phyloP scores from a whole-genome alignment of 2,329 filamentous ascomycete genomes.

The Neofusicoccum parvum region DNA sequence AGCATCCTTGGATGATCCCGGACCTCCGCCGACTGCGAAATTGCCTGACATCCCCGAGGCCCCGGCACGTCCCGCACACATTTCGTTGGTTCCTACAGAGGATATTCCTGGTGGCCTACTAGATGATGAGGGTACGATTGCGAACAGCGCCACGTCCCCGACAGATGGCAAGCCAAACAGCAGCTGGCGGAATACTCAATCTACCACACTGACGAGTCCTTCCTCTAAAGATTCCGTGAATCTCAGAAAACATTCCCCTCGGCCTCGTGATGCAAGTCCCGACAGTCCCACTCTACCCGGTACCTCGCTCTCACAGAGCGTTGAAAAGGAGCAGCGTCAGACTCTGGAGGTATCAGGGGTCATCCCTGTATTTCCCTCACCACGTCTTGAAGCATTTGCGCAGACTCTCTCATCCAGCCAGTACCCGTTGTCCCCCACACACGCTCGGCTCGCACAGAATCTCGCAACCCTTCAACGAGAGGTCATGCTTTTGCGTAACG shows the following conservation, averaged over 20 bases:
- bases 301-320: constrained; percentile 36
- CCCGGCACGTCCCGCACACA: not conserved
- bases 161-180: constrained; percentile 26
- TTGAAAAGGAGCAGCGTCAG: constrained; percentile 25
- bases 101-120: constrained; percentile 37
- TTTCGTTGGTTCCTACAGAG: constrained; percentile 34
- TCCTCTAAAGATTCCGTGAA: constrained; percentile 11
- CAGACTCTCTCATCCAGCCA: constrained; percentile 27
- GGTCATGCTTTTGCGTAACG: constrained; percentile 75
- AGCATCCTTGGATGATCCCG: constrained; percentile 47
- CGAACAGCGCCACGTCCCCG: constrained; percentile 29
- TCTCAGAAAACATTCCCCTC: constrained; percentile 24
- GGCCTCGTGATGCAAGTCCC: constrained; percentile 38
- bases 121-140: constrained; percentile 34
- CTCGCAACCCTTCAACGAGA: constrained; percentile 65
- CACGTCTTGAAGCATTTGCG: constrained; percentile 38
- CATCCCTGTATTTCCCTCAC: constrained; percentile 26
- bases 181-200: constrained; percentile 59
- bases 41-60: constrained; percentile 47
- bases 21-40: constrained; percentile 49
- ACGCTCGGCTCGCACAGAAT: constrained; percentile 38
- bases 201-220: constrained; percentile 45
- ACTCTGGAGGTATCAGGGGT: not conserved
- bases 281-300: constrained; percentile 67
- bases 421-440: constrained; percentile 29